Conservation (phyloP, 1,139 yeast genomes). For the Torulaspora globosa region DNA sequence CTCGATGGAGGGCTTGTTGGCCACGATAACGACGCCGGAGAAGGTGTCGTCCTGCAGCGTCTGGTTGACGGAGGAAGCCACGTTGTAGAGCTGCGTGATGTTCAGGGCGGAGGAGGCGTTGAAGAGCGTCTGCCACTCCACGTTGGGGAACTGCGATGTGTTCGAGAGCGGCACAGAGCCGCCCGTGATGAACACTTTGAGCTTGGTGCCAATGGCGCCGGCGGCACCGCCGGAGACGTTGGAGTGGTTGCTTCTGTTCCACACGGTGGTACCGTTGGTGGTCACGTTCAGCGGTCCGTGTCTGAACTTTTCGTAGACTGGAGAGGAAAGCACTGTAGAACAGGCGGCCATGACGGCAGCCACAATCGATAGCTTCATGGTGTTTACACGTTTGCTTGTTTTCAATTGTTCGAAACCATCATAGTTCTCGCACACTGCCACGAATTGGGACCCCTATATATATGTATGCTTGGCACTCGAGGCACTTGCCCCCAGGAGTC, state of each 20-base stretch:
- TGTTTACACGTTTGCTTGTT: background rate
- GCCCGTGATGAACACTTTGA: slow-evolving; percentile 31
- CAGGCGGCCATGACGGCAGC: slow-evolving; percentile 11
- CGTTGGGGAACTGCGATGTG: slow-evolving; percentile 15
- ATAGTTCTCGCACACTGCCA: no score
- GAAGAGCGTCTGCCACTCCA: slow-evolving; percentile 22
- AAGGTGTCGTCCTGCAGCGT: slow-evolving; percentile 21
- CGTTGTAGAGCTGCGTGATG: slow-evolving; percentile 28
- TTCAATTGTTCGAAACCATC: no score
- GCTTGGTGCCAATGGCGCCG: slow-evolving; percentile 7
- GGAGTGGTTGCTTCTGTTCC: slow-evolving; percentile 11
- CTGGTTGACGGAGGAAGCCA: slow-evolving; percentile 23
- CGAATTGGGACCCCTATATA: background rate
- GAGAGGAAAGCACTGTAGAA: slow-evolving; percentile 12
- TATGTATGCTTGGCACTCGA: background rate
- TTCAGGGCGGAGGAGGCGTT: slow-evolving; percentile 27
- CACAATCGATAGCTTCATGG: slow-evolving; percentile 16
- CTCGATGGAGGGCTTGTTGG: slow-evolving; percentile 27
- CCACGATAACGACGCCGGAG: slow-evolving; percentile 28
- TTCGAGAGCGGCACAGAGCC: slow-evolving; percentile 24
- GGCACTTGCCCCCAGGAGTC: background rate
- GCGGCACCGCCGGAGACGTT: slow-evolving; percentile 9
- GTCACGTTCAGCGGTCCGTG: slow-evolving; percentile 10
- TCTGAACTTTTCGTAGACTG: slow-evolving; percentile 7
- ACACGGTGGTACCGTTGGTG: slow-evolving; percentile 6